These are phyloP conservation scores for Fraxinus ornus DNA, from an alignment of 305 asterid genomes.

Conservation along the genomic window DNA sequence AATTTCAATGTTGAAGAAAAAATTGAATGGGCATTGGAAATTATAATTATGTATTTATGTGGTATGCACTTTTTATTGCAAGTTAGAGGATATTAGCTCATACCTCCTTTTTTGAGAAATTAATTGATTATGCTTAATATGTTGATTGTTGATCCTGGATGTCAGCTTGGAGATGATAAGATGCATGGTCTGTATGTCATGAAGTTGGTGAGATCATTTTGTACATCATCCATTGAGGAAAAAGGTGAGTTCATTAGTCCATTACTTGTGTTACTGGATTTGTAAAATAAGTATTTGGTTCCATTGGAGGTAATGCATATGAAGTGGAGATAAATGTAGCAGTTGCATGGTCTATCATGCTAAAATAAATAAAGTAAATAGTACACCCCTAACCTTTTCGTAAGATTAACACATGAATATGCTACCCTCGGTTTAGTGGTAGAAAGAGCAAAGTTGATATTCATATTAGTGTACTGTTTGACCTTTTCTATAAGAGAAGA, in stretches of 20 bases:
- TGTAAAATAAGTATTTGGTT: background rate
- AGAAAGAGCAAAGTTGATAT: background rate
- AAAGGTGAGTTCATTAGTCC: slow-evolving; percentile 38
- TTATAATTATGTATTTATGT: background rate
- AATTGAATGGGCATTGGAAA: slow-evolving; percentile 6
- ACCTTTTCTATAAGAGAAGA: background rate
- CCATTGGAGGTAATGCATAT: slow-evolving; percentile 3
- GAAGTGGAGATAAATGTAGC: background rate
- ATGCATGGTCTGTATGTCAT: slow-evolving; percentile 71
- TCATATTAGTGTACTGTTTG: background rate
- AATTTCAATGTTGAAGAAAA: slow-evolving; percentile 1
- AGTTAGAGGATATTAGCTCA: background rate
- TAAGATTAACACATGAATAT: background rate
- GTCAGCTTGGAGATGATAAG: slow-evolving; percentile 78
- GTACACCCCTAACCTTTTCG: background rate
- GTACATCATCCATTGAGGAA: slow-evolving; percentile 58
- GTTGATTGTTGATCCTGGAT: slow-evolving; percentile 26
- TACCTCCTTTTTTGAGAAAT: slow-evolving; percentile 11
- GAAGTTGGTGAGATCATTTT: slow-evolving; percentile 94
- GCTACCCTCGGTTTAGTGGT: background rate
- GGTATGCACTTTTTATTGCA: background rate
- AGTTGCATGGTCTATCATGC: background rate
- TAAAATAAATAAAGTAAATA: background rate
- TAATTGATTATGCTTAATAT: slow-evolving; percentile 15
- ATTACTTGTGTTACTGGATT: background rate